phyloP scores from a whole-genome alignment of 2,329 filamentous ascomycete genomes.

The Fusarium succisae region DNA sequence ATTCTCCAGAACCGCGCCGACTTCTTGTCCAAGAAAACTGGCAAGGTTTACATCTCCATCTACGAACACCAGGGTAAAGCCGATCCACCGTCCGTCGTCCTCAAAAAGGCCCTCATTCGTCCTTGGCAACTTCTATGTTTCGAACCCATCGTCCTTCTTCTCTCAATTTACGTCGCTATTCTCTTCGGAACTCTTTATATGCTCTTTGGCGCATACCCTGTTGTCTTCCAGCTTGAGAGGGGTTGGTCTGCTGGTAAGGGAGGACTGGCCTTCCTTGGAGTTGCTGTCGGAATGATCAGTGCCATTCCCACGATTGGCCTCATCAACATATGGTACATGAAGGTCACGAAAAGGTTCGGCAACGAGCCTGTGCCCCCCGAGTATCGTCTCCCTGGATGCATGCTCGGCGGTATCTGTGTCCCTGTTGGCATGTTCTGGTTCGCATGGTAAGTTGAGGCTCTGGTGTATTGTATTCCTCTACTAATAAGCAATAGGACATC shows the following conservation, averaged over 20 bases:
- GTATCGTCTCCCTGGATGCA: slow-evolving; percentile 66
- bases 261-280: slow-evolving; percentile 71
- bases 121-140: slow-evolving; percentile 72
- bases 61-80: slow-evolving; percentile 56
- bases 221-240: slow-evolving; percentile 67
- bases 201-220: slow-evolving; percentile 63
- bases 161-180: slow-evolving; percentile 71
- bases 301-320: slow-evolving; percentile 62
- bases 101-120: slow-evolving; percentile 65
- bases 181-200: slow-evolving; percentile 65
- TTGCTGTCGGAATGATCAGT: slow-evolving; percentile 68
- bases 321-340: slow-evolving; percentile 63
- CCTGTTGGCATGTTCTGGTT: slow-evolving; percentile 73
- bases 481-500: slow-evolving; percentile 25
- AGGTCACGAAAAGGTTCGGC: slow-evolving; percentile 49
- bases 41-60: slow-evolving; percentile 64
- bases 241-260: slow-evolving; percentile 67
- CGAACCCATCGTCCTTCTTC: slow-evolving; percentile 72
- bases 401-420: slow-evolving; percentile 67
- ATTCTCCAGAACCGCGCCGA: slow-evolving; percentile 62
- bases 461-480: rapidly evolving
- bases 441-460: slow-evolving; percentile 60
- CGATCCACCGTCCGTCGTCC: slow-evolving; percentile 54
- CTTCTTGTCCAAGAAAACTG: slow-evolving; percentile 60
- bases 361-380: slow-evolving; percentile 70